These are phyloP conservation scores for Solidago caesia DNA, from an alignment of 129 eudicot genomes.

Conservation along the genomic window DNA sequence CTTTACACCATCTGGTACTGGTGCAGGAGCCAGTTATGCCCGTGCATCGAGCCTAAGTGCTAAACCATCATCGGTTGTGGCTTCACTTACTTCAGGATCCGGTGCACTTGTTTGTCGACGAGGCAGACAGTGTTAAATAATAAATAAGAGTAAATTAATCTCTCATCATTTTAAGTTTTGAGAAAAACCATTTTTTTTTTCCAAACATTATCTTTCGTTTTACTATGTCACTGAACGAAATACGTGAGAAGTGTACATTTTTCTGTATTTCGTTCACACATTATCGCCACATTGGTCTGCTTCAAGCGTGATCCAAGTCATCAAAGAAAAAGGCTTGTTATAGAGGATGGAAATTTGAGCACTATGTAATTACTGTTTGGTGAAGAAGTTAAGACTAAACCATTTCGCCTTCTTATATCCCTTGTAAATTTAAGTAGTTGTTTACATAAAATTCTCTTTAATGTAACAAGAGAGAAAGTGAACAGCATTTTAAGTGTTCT, in stretches of 20 bases:
- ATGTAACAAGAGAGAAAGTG: constrained; percentile 23
- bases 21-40: constrained; percentile 82
- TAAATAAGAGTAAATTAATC: constrained; percentile 20
- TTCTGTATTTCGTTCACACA: constrained; percentile 15
- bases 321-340: constrained; percentile 32
- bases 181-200: constrained; percentile 23
- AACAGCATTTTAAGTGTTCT: constrained; percentile 22
- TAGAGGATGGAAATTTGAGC: constrained; percentile 21
- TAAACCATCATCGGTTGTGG: constrained; percentile 76
- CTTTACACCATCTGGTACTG: constrained; percentile 76
- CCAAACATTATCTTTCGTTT: constrained; percentile 28
- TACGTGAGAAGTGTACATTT: constrained; percentile 46
- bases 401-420: constrained; percentile 10
- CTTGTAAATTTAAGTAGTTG: constrained; percentile 27
- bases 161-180: constrained; percentile 31
- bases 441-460: constrained; percentile 27
- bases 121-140: constrained; percentile 50
- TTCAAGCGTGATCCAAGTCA: constrained; percentile 44
- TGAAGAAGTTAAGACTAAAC: neutral
- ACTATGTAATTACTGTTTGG: constrained; percentile 42
- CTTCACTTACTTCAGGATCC: constrained; percentile 72
- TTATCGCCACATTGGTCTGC: constrained; percentile 32
- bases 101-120: constrained; percentile 80
- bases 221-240: constrained; percentile 24
- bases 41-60: constrained; percentile 90